Conservation (phyloP, 306 rosid species). For the Potentilla sterilis region DNA sequence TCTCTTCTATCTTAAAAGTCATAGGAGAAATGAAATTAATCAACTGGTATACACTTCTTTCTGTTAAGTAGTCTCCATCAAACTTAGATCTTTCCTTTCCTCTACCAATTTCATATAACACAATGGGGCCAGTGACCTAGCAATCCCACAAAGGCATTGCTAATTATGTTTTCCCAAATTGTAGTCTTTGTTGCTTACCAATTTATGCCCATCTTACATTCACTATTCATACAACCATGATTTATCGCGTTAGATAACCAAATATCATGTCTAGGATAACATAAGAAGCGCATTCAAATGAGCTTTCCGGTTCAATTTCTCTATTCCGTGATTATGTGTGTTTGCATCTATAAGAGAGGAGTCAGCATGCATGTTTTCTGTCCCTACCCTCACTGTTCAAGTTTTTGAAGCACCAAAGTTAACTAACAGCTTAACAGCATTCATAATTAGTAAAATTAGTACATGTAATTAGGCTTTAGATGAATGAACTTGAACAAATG, state of each 20-base stretch:
- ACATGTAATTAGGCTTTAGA: slow-evolving; percentile 6
- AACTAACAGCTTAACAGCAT: background rate
- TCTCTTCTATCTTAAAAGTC: background rate
- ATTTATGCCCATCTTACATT: background rate
- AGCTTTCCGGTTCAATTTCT: background rate
- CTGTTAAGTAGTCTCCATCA: slow-evolving; percentile 10
- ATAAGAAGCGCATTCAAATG: background rate
- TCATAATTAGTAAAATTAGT: background rate
- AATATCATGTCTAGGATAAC: background rate
- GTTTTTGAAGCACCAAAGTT: background rate
- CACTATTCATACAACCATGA: too few relatives aligned
- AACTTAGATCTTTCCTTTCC: background rate
- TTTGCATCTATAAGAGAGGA: background rate
- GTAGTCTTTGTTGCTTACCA: background rate
- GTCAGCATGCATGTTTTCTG: background rate
- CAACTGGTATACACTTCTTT: background rate
- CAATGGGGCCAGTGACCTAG: background rate
- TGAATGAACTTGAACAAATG: slow-evolving; percentile 34
- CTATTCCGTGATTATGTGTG: background rate
- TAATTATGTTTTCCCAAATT: background rate
- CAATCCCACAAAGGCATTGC: background rate
- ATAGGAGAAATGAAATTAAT: background rate
- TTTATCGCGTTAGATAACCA: background rate
- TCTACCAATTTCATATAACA: background rate
- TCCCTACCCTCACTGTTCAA: background rate